Evolutionary conservation across 208 protist species (phyloP), one percentile per base, ranked within the genome.

Genomic region (Porcisia hertigi): DNA sequence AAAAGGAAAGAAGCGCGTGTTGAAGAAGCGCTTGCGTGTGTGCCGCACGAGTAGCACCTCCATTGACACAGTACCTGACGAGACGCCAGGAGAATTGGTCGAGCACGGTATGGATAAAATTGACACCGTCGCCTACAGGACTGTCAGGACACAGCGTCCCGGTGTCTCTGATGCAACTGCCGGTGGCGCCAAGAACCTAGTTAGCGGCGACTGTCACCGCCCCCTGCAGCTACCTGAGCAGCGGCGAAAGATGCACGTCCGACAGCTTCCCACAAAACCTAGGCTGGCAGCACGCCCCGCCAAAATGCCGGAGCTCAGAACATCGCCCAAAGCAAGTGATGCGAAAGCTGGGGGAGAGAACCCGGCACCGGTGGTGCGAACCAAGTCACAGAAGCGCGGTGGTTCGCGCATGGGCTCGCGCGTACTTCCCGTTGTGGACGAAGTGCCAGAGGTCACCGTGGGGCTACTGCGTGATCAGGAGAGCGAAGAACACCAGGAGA

Each of bases 1-100:
- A 72, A 86, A 84, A 70, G 71, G 71, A 54, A 86, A 81, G 73
- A 92, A 88, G 77, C 77, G 75, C 14, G 77, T 91, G 49, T 25
- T 89, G 30, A 81, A 79, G 75, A 86, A 87, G 71, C 74, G 82
- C 20, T 65, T 82, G 52, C 77, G 77, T 54, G 53, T 71, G 47
- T 82, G 80, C 23, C 72, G 77, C 55, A 74, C 75, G n/a, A 81
- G 73, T 69, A 86, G 41, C n/a, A 30, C 74, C 20, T 87, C 83
- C 23, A 75, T 90, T 36, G 77, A 53, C 57, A 77, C 70, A 14
- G 75, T 92, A 49, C 88, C 88, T 8, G 88, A 90, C 45, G 54
- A 81, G 49, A 52, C 71, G 12, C 77, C 78, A 2, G 84, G 86
- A 12, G 88, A 92, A 64, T 18, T 92, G 49, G 77, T 84, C 34